Base-by-base conservation (phyloP, 805 yeast species). In the Cyberlindnera petersonii region DNA sequence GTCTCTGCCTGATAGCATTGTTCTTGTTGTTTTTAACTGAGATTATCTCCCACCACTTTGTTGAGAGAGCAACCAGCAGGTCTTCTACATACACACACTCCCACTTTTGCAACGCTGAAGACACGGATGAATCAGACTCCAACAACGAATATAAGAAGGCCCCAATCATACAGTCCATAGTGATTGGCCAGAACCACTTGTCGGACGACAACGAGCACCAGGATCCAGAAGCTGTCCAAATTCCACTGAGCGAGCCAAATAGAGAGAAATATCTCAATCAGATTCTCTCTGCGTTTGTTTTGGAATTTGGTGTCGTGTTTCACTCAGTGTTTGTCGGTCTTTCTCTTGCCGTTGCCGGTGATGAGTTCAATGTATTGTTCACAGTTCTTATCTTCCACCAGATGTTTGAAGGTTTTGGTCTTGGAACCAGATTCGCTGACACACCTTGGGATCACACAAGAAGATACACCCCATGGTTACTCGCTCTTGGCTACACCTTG, bases 321-420 rank as follows among this genome's bases (percentile, higher is more conserved):
- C 95, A 86, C 61, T 86, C 95, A 4, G 75, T 86, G 3, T 84
- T 86, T 53, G 73, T 86, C 40, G 95, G 95, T 19, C 66, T 86
- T 36, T 72, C 93, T 0, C 66, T 86, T 32, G 85, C 93, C 2
- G 83, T 83, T 14, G 68, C 93, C 4, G 93, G 89, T 34, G 82
- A 76, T 3, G 91, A 82, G 56, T 86, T 85, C 56, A 73, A 67
- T 42, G 72, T 84, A 5, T 65, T 86, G 35, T 85, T 82, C 59
- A 72, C 82, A 46, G 95, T 74, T 13, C 47, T 73, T 31, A 74
- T 79, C 5, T 78, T 77, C 69, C 88, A 86, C 58, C 95, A 86
- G 61, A 69, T 79, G 68, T 86, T 86, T 55, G 95, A 86, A 64
- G 95, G 95, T 35, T 68, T 86, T 35, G 95, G 95, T 43, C 66